A percentile compares a stretch with the other conserved stretches of the same genome.
Evolutionary conservation across 306 rosid genomes (phyloP).

Genomic region (Begonia fuchsioides): DNA sequence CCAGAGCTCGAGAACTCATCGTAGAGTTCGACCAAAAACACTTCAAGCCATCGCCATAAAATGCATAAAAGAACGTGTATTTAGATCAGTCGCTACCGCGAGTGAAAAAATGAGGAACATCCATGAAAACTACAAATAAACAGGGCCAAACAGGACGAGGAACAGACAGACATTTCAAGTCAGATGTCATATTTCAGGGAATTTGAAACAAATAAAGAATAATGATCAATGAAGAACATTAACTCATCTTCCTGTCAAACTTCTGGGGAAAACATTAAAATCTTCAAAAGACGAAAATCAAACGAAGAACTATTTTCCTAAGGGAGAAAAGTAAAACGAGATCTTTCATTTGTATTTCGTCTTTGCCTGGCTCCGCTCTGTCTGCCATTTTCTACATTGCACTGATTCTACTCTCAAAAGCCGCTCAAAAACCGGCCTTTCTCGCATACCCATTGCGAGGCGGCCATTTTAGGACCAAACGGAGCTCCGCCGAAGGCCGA

Average conservation of each 20-base stretch:
- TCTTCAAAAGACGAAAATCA: neutral
- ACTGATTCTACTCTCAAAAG: conserved; percentile 1
- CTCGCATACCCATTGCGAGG: conserved; percentile 22
- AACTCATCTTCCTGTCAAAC: neutral
- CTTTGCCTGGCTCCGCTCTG: conserved; percentile 71
- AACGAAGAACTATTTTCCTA: neutral
- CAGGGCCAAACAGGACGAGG: too few relatives aligned
- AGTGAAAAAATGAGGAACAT: too few relatives aligned
- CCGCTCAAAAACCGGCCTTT: conserved; percentile 17
- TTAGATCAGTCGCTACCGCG: too few relatives aligned
- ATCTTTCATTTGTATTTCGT: neutral
- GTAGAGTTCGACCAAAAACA: too few relatives aligned
- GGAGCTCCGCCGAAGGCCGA: conserved; percentile 26
- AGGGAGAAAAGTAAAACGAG: neutral
- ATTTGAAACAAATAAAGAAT: neutral
- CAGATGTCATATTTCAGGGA: too few relatives aligned
- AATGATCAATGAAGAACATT: neutral
- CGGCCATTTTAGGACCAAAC: conserved; percentile 32
- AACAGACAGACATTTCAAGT: too few relatives aligned
- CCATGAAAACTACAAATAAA: too few relatives aligned
- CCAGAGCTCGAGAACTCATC: too few relatives aligned
- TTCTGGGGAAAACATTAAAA: neutral
- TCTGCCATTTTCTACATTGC: conserved; percentile 26
- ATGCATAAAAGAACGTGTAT: too few relatives aligned
- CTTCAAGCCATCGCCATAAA: too few relatives aligned